A percentile compares a stretch with the other conserved stretches of the same genome.
phyloP scores from a whole-genome alignment of 192 early-diverging fungal genomes.

The Rhizophagus prolifer region DNA sequence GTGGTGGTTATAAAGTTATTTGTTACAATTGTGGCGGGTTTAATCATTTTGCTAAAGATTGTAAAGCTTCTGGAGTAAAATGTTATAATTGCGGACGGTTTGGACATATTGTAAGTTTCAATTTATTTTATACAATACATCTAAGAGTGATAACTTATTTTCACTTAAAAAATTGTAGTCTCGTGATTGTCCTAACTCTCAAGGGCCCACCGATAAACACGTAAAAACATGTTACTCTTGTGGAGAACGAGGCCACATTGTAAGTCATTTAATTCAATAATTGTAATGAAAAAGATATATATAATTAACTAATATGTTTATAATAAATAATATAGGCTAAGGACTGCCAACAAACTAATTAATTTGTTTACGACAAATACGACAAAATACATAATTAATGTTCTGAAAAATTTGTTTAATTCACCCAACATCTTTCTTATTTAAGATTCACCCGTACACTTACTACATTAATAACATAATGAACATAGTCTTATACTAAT shows the following conservation, averaged over 20 bases:
- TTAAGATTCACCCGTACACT: background rate
- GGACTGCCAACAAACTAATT: slow-evolving; percentile 7
- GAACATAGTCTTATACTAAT: background rate
- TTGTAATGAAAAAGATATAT: no score
- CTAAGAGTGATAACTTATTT: background rate
- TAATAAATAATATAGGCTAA: slow-evolving; percentile 7
- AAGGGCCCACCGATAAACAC: slow-evolving; percentile 31
- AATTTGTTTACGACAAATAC: background rate
- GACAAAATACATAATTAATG: background rate
- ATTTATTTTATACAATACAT: background rate
- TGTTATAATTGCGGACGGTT: slow-evolving; percentile 57
- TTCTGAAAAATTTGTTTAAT: background rate
- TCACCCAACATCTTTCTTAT: background rate
- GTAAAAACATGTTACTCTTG: slow-evolving; percentile 45
- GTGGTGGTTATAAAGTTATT: slow-evolving; percentile 32
- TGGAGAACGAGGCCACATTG: slow-evolving; percentile 45
- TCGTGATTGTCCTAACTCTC: slow-evolving; percentile 41
- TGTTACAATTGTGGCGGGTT: slow-evolving; percentile 56
- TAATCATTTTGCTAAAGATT: slow-evolving; percentile 57
- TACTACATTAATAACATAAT: background rate
- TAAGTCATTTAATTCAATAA: slow-evolving; percentile 8
- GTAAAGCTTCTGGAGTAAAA: slow-evolving; percentile 51
- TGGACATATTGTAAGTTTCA: slow-evolving; percentile 52
- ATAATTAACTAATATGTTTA: background rate
- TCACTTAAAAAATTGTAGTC: slow-evolving; percentile 31